Percentiles rank a stretch among this genome's conserved stretches.
phyloP scores from a whole-genome alignment of 148 eudicot genomes.

The Camellia granthamiana region DNA sequence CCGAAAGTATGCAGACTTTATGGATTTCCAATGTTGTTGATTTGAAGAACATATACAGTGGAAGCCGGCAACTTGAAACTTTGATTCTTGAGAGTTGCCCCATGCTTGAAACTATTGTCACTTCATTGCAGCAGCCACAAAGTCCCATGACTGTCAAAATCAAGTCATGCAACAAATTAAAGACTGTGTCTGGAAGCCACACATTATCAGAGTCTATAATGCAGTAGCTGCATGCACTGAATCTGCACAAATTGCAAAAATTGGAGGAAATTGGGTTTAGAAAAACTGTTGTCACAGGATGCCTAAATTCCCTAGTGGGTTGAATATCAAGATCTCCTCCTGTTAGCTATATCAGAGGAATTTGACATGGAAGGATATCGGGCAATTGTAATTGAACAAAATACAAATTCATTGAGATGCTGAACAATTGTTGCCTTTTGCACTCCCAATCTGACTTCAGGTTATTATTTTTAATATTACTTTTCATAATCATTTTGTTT shows the following conservation, averaged over 20 bases:
- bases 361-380: too few relatives aligned
- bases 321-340: too few relatives aligned
- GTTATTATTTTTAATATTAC: too few relatives aligned
- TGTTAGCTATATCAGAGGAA: too few relatives aligned
- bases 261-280: neutral
- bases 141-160: neutral
- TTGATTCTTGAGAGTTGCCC: conserved; percentile 14
- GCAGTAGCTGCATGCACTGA: neutral
- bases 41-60: neutral
- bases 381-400: too few relatives aligned
- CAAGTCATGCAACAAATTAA: conserved; percentile 10
- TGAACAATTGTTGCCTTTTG: too few relatives aligned
- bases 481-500: too few relatives aligned
- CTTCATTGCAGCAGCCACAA: neutral
- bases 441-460: too few relatives aligned
- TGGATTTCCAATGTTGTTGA: neutral
- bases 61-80: neutral
- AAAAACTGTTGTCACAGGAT: too few relatives aligned
- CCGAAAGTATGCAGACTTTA: neutral
- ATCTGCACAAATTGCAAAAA: conserved; percentile 1
- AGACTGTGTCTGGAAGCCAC: conserved; percentile 3
- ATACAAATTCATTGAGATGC: too few relatives aligned
- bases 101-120: conserved; percentile 8
- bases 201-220: neutral
- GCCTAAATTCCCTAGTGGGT: too few relatives aligned